Evolutionary conservation across 352 stramenopile genomes (phyloP), one percentile per base, ranked within the genome.

Genomic region (Globisporangium middletonii): DNA sequence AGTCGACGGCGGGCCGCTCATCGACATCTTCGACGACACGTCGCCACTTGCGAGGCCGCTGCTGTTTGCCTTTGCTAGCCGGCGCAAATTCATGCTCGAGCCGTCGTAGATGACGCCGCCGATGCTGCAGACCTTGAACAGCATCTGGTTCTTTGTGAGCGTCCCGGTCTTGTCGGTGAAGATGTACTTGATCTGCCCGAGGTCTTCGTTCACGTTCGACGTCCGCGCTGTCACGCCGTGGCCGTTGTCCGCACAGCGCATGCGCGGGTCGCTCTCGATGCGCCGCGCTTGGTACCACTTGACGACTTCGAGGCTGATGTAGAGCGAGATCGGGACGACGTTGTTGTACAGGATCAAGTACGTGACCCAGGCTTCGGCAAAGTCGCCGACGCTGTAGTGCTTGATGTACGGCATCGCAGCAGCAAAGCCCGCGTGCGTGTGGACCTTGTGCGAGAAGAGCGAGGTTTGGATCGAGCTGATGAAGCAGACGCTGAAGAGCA

Each of bases 91-190:
- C 82, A 92, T 92, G 23, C 62, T 76, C 0, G 66, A 77, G 4
- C 79, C 79, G 41, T 95, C 92, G 52, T 95, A 98, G 47, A 96
- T 90, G 30, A 92, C 79, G 13, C 93, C 93, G 23, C 81, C 86
- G 30, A 98, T 94, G 38, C 82, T 92, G 62, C 93, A 97, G 11
- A 92, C 77, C 60, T 96, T 95, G 64, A 99, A 98, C 23, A 98
- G 74, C 97, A 99, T 99, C 55, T 99, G 88, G 64, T 99, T 99
- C 54, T 96, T 96, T 2, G 97, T 99, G 18, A 99, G 71, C 4
- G 97, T 99, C 8, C 97, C 97, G 1, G 97, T 99, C 69, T 99
- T 99, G 68, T 99, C 97, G 18, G 83, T 98, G 71, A 99, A 99
- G 13, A 99, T 94, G 71, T 99, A 99, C 60, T 98, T 93, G 63